phyloP scores from a whole-genome alignment of 2,329 filamentous ascomycete genomes.

The Cytospora mali region DNA sequence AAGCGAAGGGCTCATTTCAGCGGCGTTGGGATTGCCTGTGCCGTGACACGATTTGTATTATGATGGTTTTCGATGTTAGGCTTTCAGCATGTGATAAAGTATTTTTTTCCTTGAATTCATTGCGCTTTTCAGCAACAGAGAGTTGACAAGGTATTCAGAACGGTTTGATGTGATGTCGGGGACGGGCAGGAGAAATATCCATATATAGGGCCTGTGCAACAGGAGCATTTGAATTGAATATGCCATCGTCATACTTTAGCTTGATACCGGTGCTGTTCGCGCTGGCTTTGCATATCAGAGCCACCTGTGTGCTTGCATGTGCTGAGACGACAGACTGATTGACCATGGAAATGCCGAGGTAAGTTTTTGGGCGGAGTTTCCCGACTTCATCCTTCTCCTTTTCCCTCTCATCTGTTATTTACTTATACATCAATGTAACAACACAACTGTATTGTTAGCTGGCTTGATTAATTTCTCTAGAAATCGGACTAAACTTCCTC shows the following conservation, averaged over 20 bases:
- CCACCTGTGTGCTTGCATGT: not conserved
- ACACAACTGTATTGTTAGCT: no score
- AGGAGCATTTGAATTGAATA: no score
- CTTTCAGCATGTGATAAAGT: not conserved
- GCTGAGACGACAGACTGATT: not conserved
- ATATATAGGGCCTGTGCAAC: no score
- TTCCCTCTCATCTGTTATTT: not conserved
- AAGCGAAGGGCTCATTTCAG: conserved; percentile 18
- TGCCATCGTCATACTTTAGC: no score
- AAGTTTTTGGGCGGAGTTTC: conserved; percentile 1
- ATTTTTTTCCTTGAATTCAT: not conserved
- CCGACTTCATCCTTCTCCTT: not conserved
- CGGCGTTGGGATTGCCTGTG: conserved; percentile 12
- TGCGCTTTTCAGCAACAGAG: not conserved
- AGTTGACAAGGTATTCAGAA: not conserved
- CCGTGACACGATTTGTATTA: conserved; percentile 2
- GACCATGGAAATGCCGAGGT: conserved; percentile 7
- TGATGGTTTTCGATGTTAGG: not conserved
- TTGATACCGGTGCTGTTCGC: no score
- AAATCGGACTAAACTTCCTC: no score
- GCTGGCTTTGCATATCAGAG: conserved; percentile 4
- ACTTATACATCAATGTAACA: not conserved
- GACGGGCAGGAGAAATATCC: no score
- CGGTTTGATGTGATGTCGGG: not conserved
- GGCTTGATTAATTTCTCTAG: no score